Conservation (phyloP, 768 basidiomycete genomes). For the Lactarius evosmus region DNA sequence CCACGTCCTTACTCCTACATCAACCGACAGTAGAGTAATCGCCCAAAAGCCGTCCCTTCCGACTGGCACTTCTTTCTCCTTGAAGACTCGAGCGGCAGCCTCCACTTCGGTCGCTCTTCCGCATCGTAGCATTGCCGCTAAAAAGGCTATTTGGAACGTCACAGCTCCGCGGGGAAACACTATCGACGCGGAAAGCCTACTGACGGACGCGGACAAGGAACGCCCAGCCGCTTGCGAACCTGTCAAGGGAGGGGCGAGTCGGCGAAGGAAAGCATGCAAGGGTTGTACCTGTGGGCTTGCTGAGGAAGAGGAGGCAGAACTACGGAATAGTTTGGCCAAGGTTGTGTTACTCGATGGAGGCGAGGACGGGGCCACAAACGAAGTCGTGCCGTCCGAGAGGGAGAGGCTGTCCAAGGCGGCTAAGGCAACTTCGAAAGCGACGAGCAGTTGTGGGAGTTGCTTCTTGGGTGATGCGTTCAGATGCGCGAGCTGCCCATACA, state of each 20-base stretch:
- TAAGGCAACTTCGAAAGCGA: slow-evolving; percentile 76
- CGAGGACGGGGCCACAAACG: slow-evolving; percentile 55
- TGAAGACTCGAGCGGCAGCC: slow-evolving; percentile 36
- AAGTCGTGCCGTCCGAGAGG: slow-evolving; percentile 57
- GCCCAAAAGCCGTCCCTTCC: slow-evolving; percentile 67
- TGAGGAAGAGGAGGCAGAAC: slow-evolving; percentile 87
- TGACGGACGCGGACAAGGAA: slow-evolving; percentile 78
- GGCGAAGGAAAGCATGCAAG: slow-evolving; percentile 92
- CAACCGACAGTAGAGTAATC: slow-evolving; percentile 45
- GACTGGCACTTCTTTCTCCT: slow-evolving; percentile 40
- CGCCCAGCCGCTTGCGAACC: slow-evolving; percentile 82
- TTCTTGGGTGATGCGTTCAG: slow-evolving; percentile 98
- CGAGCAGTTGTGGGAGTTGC: slow-evolving; percentile 96
- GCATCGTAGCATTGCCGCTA: slow-evolving; percentile 64
- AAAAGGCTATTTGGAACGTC: slow-evolving; percentile 87
- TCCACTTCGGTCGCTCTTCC: slow-evolving; percentile 34
- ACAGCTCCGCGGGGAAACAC: slow-evolving; percentile 63
- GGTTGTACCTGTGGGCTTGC: slow-evolving; percentile 94
- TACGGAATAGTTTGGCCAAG: slow-evolving; percentile 43
- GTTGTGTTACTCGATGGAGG: slow-evolving; percentile 69
- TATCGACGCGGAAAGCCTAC: slow-evolving; percentile 79
- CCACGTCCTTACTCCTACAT: slow-evolving; percentile 45
- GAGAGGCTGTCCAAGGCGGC: slow-evolving; percentile 64
- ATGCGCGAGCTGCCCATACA: slow-evolving; percentile 93
- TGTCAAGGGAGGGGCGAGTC: slow-evolving; percentile 45